Evolutionary conservation across 164 flowering plant genomes (phyloP).

Genomic region (Kingdonia uniflora): DNA sequence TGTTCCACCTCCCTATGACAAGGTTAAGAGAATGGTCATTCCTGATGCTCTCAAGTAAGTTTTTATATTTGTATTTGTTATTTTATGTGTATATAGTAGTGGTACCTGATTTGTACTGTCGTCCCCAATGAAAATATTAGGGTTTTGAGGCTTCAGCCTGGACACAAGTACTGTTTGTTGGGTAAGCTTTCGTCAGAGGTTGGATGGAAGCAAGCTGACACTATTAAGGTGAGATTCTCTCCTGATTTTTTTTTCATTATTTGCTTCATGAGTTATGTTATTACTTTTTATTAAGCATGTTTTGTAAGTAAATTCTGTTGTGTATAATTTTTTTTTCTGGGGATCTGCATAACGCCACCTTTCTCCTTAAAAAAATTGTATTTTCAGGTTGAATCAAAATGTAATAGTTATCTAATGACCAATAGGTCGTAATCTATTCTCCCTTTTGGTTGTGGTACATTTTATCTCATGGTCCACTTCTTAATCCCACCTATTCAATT

Average conservation of each 20-base stretch:
- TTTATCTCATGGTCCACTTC: no score
- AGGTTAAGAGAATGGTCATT: constrained; percentile 76
- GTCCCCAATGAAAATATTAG: constrained; percentile 17
- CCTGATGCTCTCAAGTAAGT: constrained; percentile 91
- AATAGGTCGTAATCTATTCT: no score
- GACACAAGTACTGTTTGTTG: constrained; percentile 81
- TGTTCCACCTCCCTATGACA: constrained; percentile 76
- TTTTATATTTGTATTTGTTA: not conserved
- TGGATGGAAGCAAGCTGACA: constrained; percentile 85
- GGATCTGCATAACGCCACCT: no score
- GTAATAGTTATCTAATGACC: no score
- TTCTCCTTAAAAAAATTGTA: not conserved
- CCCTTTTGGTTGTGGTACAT: no score
- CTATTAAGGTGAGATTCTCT: constrained; percentile 44
- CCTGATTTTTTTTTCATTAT: no score
- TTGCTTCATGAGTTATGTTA: no score
- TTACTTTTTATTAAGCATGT: no score
- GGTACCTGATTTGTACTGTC: no score
- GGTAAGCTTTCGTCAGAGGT: constrained; percentile 73
- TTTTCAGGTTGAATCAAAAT: no score
- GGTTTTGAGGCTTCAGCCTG: constrained; percentile 89
- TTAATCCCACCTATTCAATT: no score
- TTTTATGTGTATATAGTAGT: not conserved
- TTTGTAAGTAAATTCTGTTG: no score
- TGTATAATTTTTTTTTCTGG: not conserved